Evolutionary conservation across 1,284 basidiomycete genomes (phyloP), one percentile per base, ranked within the genome.

Genomic region (Marasmius sp.): DNA sequence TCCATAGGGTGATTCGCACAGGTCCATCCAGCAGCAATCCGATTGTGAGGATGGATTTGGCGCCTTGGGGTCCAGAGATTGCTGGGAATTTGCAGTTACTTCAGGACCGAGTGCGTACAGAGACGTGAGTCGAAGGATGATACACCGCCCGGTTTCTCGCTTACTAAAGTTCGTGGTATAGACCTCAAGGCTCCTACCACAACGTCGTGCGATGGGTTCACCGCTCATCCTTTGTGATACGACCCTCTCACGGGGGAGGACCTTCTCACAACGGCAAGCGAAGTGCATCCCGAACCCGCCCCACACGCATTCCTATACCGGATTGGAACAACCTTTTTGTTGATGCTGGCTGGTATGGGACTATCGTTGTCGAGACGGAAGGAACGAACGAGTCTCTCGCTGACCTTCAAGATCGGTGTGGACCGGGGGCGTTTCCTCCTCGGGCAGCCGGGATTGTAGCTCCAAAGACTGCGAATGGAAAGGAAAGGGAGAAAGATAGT

Each of bases 201-300:
- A 91, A 89, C 64, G 88, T 93, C 59, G 86, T 93, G 7, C 86
- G 89, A 45, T 93, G 91, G 91, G 85, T 91, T 1, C 86, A 92
- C 68, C 87, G 91, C 12, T 88, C 91, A 1, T 85, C 85, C 6
- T 92, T 93, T 75, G 77, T 80, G 6, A 81, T 93, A 43, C 81
- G 83, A 65, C 61, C 61, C 63, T 34, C 58, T 61, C 1, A 66
- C 71, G 56, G 56, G 64, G 8, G 66, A 54, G 58, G 52, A 39
- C 18, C 47, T 57, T 54, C 27, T 45, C 54, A 27, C 45, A 54
- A 20, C 48, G 43, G 43, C 49, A 57, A 58, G 38, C 58, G 54
- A n/a, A 27, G 36, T 14, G 34, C 33, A 16, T 37, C 52, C 6
- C 56, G 2, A 61, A 51, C 45, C 16, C 45, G 45, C 57, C 34